These are phyloP conservation scores for Nepenthes mirabilis DNA, from an alignment of 148 eudicot species.

Conservation along the genomic window DNA sequence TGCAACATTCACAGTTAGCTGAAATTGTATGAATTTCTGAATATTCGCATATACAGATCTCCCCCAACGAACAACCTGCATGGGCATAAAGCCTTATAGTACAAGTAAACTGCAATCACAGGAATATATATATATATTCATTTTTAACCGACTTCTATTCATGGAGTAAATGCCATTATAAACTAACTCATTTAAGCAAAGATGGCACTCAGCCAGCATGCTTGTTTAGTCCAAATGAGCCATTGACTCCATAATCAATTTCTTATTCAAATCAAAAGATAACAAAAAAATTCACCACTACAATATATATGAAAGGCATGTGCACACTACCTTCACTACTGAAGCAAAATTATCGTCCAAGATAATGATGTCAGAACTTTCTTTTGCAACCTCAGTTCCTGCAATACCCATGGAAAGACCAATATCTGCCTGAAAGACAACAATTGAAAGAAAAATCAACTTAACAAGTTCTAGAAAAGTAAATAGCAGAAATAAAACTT, in stretches of 20 bases:
- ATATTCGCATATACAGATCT: conserved; percentile 92
- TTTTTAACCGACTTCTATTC: too few relatives aligned
- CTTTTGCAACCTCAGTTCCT: conserved; percentile 98
- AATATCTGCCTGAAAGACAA: conserved; percentile 66
- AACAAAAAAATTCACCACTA: too few relatives aligned
- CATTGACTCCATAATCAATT: too few relatives aligned
- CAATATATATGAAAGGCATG: too few relatives aligned
- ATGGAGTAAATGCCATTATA: too few relatives aligned
- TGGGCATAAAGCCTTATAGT: too few relatives aligned
- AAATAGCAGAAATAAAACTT: background rate
- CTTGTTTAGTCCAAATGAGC: too few relatives aligned
- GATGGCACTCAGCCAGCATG: too few relatives aligned
- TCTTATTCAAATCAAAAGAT: too few relatives aligned
- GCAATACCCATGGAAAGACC: conserved; percentile 96
- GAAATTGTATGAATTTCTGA: conserved; percentile 94
- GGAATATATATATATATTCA: too few relatives aligned
- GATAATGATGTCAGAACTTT: conserved; percentile 88
- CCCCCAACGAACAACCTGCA: conserved; percentile 93
- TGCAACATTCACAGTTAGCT: conserved; percentile 95
- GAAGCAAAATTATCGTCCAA: conserved; percentile 93
- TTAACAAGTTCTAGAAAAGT: background rate
- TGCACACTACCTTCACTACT: conserved; percentile 61
- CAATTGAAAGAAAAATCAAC: background rate
- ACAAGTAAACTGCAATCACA: too few relatives aligned
- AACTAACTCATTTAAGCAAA: too few relatives aligned